Conservation (phyloP, 2,329 filamentous ascomycete species). For the Fusarium sp. region DNA sequence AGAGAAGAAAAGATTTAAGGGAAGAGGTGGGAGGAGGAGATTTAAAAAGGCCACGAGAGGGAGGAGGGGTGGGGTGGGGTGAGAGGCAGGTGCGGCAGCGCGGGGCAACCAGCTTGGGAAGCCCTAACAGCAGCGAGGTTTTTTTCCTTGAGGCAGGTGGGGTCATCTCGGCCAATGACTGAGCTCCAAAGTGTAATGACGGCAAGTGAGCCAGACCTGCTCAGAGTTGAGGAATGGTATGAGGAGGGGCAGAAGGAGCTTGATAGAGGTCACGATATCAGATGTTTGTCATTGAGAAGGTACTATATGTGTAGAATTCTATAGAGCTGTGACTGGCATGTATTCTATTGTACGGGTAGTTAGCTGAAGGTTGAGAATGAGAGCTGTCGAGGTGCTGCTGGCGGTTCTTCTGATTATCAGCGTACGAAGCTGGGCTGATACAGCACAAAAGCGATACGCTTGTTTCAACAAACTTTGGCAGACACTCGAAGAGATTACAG, state of each 20-base stretch:
- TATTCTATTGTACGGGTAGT: neutral
- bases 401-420: neutral
- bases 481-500: neutral
- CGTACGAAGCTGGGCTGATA: neutral
- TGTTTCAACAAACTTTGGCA: neutral
- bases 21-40: constrained; percentile 53
- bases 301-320: neutral
- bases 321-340: neutral
- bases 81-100: constrained; percentile 45
- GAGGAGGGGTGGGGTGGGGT: constrained; percentile 46
- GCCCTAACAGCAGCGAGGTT: constrained; percentile 52
- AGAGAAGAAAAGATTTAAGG: constrained; percentile 52
- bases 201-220: constrained; percentile 24
- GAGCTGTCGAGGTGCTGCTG: neutral
- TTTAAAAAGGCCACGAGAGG: constrained; percentile 53
- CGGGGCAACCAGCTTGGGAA: constrained; percentile 51
- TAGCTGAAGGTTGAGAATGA: neutral
- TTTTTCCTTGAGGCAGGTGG: constrained; percentile 35
- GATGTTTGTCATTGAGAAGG: neutral
- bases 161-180: constrained; percentile 29
- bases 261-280: constrained; percentile 14
- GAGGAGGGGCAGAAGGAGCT: constrained; percentile 28
- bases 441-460: neutral
- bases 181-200: constrained; percentile 13
- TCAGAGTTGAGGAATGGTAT: constrained; percentile 37